Base-by-base conservation (phyloP, 1,284 basidiomycete genomes). In the Ganoderma lucidum region DNA sequence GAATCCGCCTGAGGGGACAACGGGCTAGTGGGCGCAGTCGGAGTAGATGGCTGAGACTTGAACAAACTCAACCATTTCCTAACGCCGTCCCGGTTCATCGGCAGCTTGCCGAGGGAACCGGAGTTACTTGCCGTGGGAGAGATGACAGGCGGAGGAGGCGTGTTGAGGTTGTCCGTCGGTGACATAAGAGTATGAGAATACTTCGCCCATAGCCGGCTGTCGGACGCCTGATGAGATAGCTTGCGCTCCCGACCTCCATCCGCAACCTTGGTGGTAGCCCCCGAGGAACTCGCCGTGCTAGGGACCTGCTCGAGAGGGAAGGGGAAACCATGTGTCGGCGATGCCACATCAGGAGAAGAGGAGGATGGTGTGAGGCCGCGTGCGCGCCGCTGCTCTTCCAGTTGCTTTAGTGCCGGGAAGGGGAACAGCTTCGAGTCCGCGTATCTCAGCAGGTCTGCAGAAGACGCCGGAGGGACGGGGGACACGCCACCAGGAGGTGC, bases 341-440 rank as follows among this genome's bases (percentile, higher is more conserved):
- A 81, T 48, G 83, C 80, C 62, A 87, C 83, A 74, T 93, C 91
- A 19, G 90, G 90, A 23, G 87, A 88, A 6, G 91, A 92, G 2
- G 87, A 84, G 0, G 90, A 90, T 77, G 78, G 80, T 62, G 78
- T 83, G 58, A 88, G 78, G 3, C 84, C 86, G 70, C 86, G 86
- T 62, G 84, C 84, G 53, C 88, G 86, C 61, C 89, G 86, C 75
- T 92, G 88, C 76, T 93, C 91, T 78, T 95, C 91, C 42, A 95
- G 84, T 73, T 87, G 87, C 72, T 88, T 86, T 75, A 96, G 91
- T 41, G 93, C 94, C 6, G 95, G 95, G 85, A 97, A 97, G 0
- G 95, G 95, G 78, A 93, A 94, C 28, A 97, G 84, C 78, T 97
- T 97, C 39, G 91, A 86, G 75, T 93, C 90, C 66, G 87, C 86